A percentile compares a stretch with the other conserved stretches of the same genome.
Conservation (phyloP, 192 early-diverging fungal genomes). For the Haplosporangium gracile region DNA sequence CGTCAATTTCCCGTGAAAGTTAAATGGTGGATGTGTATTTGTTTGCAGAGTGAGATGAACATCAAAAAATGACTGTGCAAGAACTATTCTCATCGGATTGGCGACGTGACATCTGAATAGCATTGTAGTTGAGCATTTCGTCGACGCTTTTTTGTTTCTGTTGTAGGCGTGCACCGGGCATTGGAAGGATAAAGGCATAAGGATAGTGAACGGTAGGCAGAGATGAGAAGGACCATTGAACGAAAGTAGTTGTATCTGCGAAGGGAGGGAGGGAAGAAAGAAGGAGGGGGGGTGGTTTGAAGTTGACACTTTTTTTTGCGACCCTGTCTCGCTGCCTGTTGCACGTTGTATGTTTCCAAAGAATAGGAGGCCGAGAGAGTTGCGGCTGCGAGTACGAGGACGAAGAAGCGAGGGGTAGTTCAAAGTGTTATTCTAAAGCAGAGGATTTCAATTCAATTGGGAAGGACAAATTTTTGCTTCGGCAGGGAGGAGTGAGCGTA, state of each 20-base stretch:
- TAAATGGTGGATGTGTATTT: too few species aligned
- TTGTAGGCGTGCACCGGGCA: neutral
- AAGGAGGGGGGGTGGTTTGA: neutral
- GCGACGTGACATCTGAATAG: too few species aligned
- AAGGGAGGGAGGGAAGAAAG: neutral
- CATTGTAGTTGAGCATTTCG: too few species aligned
- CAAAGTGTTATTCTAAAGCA: neutral
- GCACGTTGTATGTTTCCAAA: neutral
- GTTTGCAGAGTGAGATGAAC: too few species aligned
- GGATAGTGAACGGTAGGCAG: neutral
- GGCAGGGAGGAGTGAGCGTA: neutral
- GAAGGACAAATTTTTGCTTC: neutral
- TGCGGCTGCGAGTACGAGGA: neutral
- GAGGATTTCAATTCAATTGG: neutral
- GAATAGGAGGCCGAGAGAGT: neutral
- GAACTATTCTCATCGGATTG: neutral
- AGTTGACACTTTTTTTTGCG: neutral
- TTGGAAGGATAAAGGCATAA: neutral
- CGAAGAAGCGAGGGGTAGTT: neutral
- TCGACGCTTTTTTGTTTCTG: too few species aligned
- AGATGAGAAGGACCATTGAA: neutral
- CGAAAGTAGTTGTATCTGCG: neutral
- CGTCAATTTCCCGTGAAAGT: neutral
- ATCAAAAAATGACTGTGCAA: neutral
- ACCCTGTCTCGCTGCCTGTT: too few species aligned